A percentile compares a stretch with the other conserved stretches of the same genome.
phyloP scores from a whole-genome alignment of 139 green algal genomes.

The Picochlorum sp. region DNA sequence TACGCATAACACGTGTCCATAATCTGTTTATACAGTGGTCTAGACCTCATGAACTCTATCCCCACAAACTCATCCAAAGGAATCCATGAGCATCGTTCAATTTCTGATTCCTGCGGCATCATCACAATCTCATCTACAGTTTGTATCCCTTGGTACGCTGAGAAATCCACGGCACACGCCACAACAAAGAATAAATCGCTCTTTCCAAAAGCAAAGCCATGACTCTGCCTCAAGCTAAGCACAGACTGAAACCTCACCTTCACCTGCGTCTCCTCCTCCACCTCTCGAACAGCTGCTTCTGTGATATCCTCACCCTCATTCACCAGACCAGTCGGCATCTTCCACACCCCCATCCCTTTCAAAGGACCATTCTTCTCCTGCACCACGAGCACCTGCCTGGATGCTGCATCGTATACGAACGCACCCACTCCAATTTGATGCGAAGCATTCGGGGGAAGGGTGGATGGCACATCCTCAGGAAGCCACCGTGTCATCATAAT shows the following conservation, averaged over 20 bases:
- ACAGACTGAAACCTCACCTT: constrained; percentile 44
- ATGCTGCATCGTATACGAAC: constrained; percentile 64
- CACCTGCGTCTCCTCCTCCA: constrained; percentile 58
- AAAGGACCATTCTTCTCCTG: constrained; percentile 66
- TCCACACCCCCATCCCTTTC: constrained; percentile 67
- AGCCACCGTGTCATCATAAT: constrained; percentile 76
- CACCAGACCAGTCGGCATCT: constrained; percentile 69
- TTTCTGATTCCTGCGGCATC: constrained; percentile 46
- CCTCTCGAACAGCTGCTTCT: constrained; percentile 49
- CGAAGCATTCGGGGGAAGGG: constrained; percentile 61
- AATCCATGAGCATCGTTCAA: constrained; percentile 55
- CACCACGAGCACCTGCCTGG: constrained; percentile 58
- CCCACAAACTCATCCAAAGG: constrained; percentile 43
- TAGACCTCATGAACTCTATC: constrained; percentile 15
- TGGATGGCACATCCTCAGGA: constrained; percentile 27
- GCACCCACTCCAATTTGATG: constrained; percentile 72
- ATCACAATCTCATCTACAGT: constrained; percentile 31
- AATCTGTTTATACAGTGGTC: constrained; percentile 14
- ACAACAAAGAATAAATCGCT: constrained; percentile 70
- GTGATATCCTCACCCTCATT: constrained; percentile 52
- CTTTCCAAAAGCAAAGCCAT: constrained; percentile 74
- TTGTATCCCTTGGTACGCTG: constrained; percentile 18
- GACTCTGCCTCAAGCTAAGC: constrained; percentile 63
- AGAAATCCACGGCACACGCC: not conserved
- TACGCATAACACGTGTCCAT: constrained; percentile 11